Percentiles rank a stretch among this genome's conserved stretches.
phyloP scores from a whole-genome alignment of 305 asterid species.

The Fraxinus paxiana region DNA sequence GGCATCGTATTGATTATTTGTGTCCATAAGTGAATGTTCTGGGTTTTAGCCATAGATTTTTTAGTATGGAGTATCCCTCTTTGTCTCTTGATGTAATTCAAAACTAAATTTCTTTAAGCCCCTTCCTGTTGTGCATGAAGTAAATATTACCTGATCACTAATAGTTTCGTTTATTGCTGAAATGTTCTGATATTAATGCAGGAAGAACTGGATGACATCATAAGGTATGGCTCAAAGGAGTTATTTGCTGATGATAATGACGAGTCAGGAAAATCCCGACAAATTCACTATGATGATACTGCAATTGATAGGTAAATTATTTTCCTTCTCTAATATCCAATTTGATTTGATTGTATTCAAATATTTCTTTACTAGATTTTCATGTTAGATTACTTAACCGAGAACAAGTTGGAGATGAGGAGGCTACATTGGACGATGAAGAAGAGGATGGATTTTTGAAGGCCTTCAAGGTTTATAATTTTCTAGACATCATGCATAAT shows the following conservation, averaged over 20 bases:
- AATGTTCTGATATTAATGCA: constrained; percentile 36
- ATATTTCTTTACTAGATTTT: constrained; percentile 22
- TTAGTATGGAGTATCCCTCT: background rate
- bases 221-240: constrained; percentile 94
- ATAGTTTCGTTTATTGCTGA: constrained; percentile 19
- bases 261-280: constrained; percentile 87
- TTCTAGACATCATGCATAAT: constrained; percentile 2
- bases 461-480: constrained; percentile 78
- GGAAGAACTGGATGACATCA: constrained; percentile 97
- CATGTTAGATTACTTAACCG: constrained; percentile 72
- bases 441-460: constrained; percentile 89
- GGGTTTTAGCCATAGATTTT: background rate
- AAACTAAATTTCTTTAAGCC: background rate
- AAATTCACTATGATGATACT: constrained; percentile 92
- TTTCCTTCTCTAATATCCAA: constrained; percentile 8
- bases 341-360: constrained; percentile 11
- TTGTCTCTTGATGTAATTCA: background rate
- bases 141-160: constrained; percentile 8
- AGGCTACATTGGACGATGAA: constrained; percentile 72
- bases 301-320: constrained; percentile 78
- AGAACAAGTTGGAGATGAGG: constrained; percentile 80
- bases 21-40: background rate
- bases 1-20: constrained; percentile 9
- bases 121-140: background rate
- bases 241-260: constrained; percentile 90